These are phyloP conservation scores for Carpinus viminea DNA, from an alignment of 306 rosid species.

Conservation along the genomic window DNA sequence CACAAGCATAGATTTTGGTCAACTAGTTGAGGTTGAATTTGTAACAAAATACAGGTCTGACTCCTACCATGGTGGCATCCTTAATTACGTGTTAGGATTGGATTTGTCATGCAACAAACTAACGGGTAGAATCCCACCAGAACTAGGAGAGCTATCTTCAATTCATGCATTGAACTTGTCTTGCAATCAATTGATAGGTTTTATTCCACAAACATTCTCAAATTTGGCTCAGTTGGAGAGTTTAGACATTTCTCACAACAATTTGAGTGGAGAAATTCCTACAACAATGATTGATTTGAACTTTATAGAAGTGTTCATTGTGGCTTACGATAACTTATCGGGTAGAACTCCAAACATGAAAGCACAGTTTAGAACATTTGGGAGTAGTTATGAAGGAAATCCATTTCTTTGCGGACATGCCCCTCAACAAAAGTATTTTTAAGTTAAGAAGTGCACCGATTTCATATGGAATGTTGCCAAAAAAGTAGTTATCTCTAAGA, in stretches of 20 bases:
- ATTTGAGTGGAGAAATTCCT: conserved; percentile 7
- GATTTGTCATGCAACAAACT: too few species aligned
- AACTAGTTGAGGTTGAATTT: neutral
- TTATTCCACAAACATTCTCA: neutral
- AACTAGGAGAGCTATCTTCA: too few species aligned
- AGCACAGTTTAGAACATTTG: too few species aligned
- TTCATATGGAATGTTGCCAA: neutral
- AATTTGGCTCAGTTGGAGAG: conserved; percentile 8
- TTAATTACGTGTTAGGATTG: too few species aligned
- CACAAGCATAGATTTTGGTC: too few species aligned
- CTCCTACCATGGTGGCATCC: too few species aligned
- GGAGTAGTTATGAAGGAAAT: too few species aligned
- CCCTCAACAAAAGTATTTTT: neutral
- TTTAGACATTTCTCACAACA: conserved; percentile 18
- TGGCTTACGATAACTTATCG: neutral
- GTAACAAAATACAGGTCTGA: too few species aligned
- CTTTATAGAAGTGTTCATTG: neutral
- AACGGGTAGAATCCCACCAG: too few species aligned
- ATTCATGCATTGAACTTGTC: conserved; percentile 16
- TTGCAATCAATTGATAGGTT: conserved; percentile 7
- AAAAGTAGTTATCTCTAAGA: conserved; percentile 1
- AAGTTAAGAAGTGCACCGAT: neutral
- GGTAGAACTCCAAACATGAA: too few species aligned
- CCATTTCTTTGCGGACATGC: neutral
- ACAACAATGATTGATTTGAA: neutral